phyloP scores from a whole-genome alignment of 495 filamentous ascomycete species.

The Tuber melanosporum region DNA sequence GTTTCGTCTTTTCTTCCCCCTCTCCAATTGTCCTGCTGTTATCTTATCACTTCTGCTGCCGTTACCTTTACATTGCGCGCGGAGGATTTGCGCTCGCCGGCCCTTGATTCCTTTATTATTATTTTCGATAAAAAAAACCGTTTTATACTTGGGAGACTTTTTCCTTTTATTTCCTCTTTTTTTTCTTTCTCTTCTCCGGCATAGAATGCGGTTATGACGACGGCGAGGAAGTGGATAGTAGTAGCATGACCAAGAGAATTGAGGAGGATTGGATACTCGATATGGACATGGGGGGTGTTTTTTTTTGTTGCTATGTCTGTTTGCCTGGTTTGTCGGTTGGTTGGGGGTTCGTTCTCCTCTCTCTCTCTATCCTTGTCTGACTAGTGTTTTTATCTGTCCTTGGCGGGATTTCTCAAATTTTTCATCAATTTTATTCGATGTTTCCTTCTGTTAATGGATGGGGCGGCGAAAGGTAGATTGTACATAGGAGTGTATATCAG shows the following conservation, averaged over 20 bases:
- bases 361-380: background rate
- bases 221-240: background rate
- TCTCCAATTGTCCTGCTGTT: background rate
- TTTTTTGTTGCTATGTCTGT: background rate
- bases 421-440: background rate
- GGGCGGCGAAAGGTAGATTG: background rate
- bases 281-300: background rate
- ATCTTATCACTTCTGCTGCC: background rate
- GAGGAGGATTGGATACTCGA: background rate
- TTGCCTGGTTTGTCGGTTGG: background rate
- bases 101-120: background rate
- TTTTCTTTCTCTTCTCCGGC: background rate
- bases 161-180: background rate
- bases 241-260: background rate
- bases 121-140: background rate
- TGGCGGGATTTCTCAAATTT: background rate
- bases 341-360: background rate
- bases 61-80: background rate
- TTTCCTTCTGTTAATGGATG: background rate
- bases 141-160: background rate
- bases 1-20: background rate
- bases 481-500: constrained; percentile 2
- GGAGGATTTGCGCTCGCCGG: background rate
- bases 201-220: background rate
- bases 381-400: background rate